Evolutionary conservation across 768 basidiomycete species (phyloP).

Genomic region (Suillus placidus): DNA sequence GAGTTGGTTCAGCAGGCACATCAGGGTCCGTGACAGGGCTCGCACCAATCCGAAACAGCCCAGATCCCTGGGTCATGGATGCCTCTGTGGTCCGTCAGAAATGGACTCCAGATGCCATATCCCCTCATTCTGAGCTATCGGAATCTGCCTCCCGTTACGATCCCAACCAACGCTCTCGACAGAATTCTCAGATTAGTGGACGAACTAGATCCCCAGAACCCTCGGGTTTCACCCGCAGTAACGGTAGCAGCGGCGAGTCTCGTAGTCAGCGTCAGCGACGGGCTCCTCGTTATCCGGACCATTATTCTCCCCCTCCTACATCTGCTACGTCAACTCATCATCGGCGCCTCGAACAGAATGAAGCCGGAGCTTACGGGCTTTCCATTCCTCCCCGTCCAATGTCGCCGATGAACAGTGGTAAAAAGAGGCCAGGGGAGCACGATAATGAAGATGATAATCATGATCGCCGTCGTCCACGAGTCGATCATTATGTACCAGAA

Average conservation of each 20-base stretch:
- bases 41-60: neutral
- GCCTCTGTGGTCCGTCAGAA: slow-evolving; percentile 9
- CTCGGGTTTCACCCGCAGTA: slow-evolving; percentile 7
- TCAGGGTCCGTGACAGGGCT: slow-evolving; percentile 7
- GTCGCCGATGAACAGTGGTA: slow-evolving; percentile 10
- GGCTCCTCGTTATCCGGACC: slow-evolving; percentile 12
- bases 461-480: slow-evolving; percentile 28
- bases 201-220: slow-evolving; percentile 15
- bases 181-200: neutral
- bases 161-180: neutral
- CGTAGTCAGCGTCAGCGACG: slow-evolving; percentile 11
- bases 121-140: slow-evolving; percentile 8
- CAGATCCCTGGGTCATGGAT: slow-evolving; percentile 17
- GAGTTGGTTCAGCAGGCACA: neutral
- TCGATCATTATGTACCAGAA: slow-evolving; percentile 20
- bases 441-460: slow-evolving; percentile 23
- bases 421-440: slow-evolving; percentile 26
- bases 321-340: neutral
- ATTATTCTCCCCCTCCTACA: slow-evolving; percentile 16
- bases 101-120: slow-evolving; percentile 10
- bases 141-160: slow-evolving; percentile 14
- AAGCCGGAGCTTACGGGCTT: slow-evolving; percentile 1
- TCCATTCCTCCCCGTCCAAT: slow-evolving; percentile 16
- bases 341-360: neutral
- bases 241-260: slow-evolving; percentile 15